phyloP scores from a whole-genome alignment of 2,329 filamentous ascomycete genomes.

The Calonectria montana region DNA sequence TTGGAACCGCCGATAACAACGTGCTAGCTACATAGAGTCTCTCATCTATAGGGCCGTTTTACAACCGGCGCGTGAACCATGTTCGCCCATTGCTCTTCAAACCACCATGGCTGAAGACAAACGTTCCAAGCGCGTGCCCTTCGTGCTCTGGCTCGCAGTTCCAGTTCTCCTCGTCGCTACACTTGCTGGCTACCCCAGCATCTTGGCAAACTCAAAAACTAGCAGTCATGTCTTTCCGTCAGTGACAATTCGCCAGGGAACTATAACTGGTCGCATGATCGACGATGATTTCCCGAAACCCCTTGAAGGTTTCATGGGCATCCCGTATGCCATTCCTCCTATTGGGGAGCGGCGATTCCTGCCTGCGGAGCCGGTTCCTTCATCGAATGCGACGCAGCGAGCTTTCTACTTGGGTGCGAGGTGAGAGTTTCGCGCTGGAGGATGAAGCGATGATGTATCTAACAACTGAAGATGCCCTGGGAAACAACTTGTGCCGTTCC shows the following conservation, averaged over 20 bases:
- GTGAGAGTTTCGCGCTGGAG: constrained; percentile 1
- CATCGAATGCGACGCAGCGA: constrained; percentile 39
- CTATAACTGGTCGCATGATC: constrained; percentile 45
- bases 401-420: constrained; percentile 40
- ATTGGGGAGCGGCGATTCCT: constrained; percentile 55
- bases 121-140: constrained; percentile 15
- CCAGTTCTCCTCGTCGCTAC: constrained; percentile 31
- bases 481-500: constrained; percentile 45
- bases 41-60: constrained; percentile 26
- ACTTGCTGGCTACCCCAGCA: constrained; percentile 27
- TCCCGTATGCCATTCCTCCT: constrained; percentile 60
- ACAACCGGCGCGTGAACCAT: too few relatives aligned
- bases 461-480: constrained; percentile 42
- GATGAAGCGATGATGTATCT: neutral
- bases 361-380: constrained; percentile 45
- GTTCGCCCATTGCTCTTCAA: neutral
- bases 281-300: constrained; percentile 46
- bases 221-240: constrained; percentile 23
- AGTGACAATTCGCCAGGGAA: constrained; percentile 46
- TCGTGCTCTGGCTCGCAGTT: constrained; percentile 27
- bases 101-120: constrained; percentile 28
- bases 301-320: constrained; percentile 56
- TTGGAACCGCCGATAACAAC: neutral
- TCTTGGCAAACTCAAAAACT: neutral
- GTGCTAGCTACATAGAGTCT: neutral